A percentile compares a stretch with the other conserved stretches of the same genome.
These are phyloP conservation scores for Gillenia trifoliata DNA, from an alignment of 306 rosid species.

Conservation along the genomic window DNA sequence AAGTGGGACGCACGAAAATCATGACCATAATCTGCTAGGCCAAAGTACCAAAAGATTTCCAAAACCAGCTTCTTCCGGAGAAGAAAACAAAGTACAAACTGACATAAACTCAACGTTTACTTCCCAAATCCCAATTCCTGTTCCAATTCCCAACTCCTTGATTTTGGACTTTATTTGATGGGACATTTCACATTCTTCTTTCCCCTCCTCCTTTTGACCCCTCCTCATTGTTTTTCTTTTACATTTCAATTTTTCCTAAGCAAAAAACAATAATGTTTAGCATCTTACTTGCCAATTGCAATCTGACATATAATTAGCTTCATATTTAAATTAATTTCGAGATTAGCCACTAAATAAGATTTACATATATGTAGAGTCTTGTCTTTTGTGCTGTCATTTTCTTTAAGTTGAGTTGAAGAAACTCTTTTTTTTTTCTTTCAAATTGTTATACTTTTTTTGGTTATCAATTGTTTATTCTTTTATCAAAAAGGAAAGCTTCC, in stretches of 20 bases:
- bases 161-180: not conserved
- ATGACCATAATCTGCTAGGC: not conserved
- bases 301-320: no score
- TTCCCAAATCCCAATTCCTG: not conserved
- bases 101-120: conserved; percentile 10
- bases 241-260: not conserved
- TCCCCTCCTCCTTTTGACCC: conserved; percentile 14
- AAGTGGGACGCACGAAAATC: not conserved
- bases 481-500: no score
- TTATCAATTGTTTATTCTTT: no score
- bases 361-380: no score
- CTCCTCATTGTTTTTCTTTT: conserved; percentile 22
- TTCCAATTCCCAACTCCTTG: not conserved
- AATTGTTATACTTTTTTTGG: no score
- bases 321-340: no score
- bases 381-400: no score
- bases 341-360: no score
- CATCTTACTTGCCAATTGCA: no score
- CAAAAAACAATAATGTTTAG: no score
- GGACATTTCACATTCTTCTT: not conserved
- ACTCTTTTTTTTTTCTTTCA: no score
- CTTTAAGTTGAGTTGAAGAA: no score
- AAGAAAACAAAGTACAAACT: conserved; percentile 38
- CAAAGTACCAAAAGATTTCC: not conserved
- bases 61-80: conserved; percentile 2